Base-by-base conservation (phyloP, 192 early-diverging fungal species). In the Coemansia asiatica region DNA sequence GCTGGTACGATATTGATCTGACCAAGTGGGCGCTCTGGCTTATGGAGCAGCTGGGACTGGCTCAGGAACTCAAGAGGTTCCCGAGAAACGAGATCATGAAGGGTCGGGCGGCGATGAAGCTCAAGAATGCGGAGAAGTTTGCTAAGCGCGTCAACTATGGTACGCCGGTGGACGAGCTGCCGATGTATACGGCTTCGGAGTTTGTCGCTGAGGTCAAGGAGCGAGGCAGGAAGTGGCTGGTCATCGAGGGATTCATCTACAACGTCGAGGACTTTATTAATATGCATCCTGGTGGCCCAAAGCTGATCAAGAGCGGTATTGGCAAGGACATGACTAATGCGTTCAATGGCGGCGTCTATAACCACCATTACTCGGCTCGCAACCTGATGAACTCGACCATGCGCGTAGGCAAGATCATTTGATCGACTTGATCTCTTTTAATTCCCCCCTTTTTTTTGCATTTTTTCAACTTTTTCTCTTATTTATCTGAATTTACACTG, bases 341-440 rank as follows among this genome's bases (percentile, higher is more conserved):
- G 1, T 97, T 97, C 72, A 91, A 95, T 61, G 94, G 95, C 25
- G 92, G 89, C 54, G 84, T 95, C 22, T 94, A 97, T 74, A 85
- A 91, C 71, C 95, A 97, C 71, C 86, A 88, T 61, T 94, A 92
- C 60, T 93, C 90, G 21, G 93, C 93, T 4, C 79, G 91, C 33
- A 91, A 93, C 71, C 75, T 96, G 69, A 76, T 93, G 84, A 77
- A 77, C 75, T 85, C 87, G 18, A 82, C 82, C 59, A 86, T 91
- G 87, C 83, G 90, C 53, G 78, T 91, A 46, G 89, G 87, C 57
- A 75, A 67, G 40, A 81, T 81, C 56, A 64, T 81, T 56, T 81
- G 60, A 38, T n/a, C 8, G 23, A 1, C 6, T 46, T 50, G 18
- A 13, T 6, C 51, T 15, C 13, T 31, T 27, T 21, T n/a, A 33